Evolutionary conservation across 345 rosid genomes (phyloP), one percentile per base, ranked within the genome.

Genomic region (Kandelia obovata): DNA sequence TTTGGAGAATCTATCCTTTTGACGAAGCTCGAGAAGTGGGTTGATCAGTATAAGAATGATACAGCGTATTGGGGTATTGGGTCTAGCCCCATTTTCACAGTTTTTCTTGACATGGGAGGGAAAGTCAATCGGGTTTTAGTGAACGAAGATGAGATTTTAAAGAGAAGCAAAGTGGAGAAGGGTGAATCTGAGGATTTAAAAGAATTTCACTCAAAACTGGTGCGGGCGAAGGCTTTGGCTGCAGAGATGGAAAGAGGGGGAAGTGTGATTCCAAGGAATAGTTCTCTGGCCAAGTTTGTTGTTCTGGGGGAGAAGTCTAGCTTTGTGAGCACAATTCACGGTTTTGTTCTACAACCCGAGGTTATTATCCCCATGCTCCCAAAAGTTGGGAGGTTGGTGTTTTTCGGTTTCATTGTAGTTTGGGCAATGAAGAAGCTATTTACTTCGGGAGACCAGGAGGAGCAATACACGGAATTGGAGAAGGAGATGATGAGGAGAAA

Each of bases 401-500:
- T 93, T 62, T 83, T 79, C 73, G 84, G 88, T 69, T 80, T 86
- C 17, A 16, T 85, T 51, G 81, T 86, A 51, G 31, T 88, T 32
- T 88, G 88, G 88, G 81, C 73, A 27, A 58, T 82, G 47, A 91
- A 82, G 74, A 82, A 70, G 21, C 67, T 87, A 35, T 69, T 87
- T 34, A 55, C 74, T 55, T 75, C 57, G 34, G 51, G 61, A 66
- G 81, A 83, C 43, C 66, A 74, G 68, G 87, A 81, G 70, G 86
- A 72, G 46, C 69, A 73, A 65, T 69, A 64, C 32, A 85, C 95
- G 2, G 80, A 73, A 39, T 26, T 84, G 80, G 98, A 92, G 83
- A 91, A 93, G 83, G 91, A 89, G 77, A 89, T 90, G 97, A 77
- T 91, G 91, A 81, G 86, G 86, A 87, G 97, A 70, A 90, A 90